A percentile compares a stretch with the other conserved stretches of the same genome.
Evolutionary conservation across 1,139 yeast species (phyloP).

Genomic region (Candida dubliniensis): DNA sequence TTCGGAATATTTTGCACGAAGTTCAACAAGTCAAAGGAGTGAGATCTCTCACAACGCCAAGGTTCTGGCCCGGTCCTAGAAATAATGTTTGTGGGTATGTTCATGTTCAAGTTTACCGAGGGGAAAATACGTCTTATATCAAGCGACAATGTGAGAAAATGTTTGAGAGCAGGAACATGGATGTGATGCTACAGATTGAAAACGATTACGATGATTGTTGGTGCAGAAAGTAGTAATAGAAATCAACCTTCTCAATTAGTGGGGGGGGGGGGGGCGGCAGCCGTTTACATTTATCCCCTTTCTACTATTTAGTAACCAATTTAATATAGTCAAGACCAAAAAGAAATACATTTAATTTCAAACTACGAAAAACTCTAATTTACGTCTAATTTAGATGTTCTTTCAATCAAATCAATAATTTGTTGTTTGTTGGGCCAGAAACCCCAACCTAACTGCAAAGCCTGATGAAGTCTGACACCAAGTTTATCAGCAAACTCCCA

Average conservation of each 20-base stretch:
- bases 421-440: constrained; percentile 19
- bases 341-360: background rate
- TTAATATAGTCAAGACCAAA: background rate
- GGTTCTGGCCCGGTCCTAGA: constrained; percentile 79
- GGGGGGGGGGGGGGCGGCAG: too few species aligned
- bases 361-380: background rate
- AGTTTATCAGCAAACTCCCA: constrained; percentile 52
- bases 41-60: constrained; percentile 79
- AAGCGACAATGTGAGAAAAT: constrained; percentile 60
- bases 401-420: constrained; percentile 15
- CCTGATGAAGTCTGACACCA: constrained; percentile 39
- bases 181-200: constrained; percentile 62
- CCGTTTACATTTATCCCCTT: too few species aligned
- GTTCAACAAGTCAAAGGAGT: constrained; percentile 75
- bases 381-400: constrained; percentile 13
- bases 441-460: constrained; percentile 35
- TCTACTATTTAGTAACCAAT: too few species aligned
- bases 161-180: constrained; percentile 34
- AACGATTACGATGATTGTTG: constrained; percentile 59
- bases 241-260: background rate
- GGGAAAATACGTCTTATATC: constrained; percentile 63
- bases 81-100: constrained; percentile 52
- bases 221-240: constrained; percentile 37
- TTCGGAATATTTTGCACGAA: constrained; percentile 66
- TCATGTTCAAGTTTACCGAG: constrained; percentile 67